A percentile compares a stretch with the other conserved stretches of the same genome.
These are phyloP conservation scores for Phialophora tarda DNA, from an alignment of 2,329 filamentous ascomycete species.

Conservation along the genomic window DNA sequence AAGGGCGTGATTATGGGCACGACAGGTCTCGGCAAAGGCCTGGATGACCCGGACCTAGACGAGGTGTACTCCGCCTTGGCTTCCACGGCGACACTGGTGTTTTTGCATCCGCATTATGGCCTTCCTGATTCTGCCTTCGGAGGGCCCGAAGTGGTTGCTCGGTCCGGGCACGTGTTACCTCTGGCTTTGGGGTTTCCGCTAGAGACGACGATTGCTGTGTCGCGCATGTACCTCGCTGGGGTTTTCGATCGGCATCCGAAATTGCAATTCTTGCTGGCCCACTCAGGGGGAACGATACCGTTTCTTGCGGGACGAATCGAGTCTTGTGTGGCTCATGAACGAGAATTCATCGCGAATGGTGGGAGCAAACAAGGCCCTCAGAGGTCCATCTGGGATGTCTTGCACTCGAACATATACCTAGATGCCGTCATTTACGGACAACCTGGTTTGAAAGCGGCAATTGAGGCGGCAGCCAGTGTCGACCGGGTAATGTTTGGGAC, in stretches of 20 bases:
- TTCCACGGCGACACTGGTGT: slow-evolving; percentile 69
- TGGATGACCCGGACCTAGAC: slow-evolving; percentile 77
- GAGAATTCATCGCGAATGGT: slow-evolving; percentile 70
- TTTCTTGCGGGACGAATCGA: slow-evolving; percentile 89
- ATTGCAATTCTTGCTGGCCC: slow-evolving; percentile 78
- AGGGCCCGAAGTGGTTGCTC: slow-evolving; percentile 69
- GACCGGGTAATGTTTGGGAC: slow-evolving; percentile 51
- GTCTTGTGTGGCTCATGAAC: slow-evolving; percentile 83
- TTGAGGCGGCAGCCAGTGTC: slow-evolving; percentile 66
- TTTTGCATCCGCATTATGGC: slow-evolving; percentile 92
- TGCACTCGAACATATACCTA: slow-evolving; percentile 79
- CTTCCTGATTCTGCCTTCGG: slow-evolving; percentile 82
- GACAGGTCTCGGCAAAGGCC: slow-evolving; percentile 75
- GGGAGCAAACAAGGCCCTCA: slow-evolving; percentile 65
- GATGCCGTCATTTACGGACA: slow-evolving; percentile 68
- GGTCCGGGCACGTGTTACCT: slow-evolving; percentile 86
- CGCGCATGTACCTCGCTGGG: slow-evolving; percentile 83
- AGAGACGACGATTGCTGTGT: slow-evolving; percentile 89
- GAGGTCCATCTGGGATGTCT: slow-evolving; percentile 66
- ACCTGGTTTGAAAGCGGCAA: slow-evolving; percentile 71
- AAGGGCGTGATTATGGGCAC: slow-evolving; percentile 90
- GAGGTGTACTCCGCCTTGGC: slow-evolving; percentile 74
- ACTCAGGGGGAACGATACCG: slow-evolving; percentile 85
- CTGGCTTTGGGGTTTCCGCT: slow-evolving; percentile 86
- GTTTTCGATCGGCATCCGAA: slow-evolving; percentile 77